A percentile compares a stretch with the other conserved stretches of the same genome.
These are phyloP conservation scores for Castanospermum australe DNA, from an alignment of 306 rosid genomes.

Conservation along the genomic window DNA sequence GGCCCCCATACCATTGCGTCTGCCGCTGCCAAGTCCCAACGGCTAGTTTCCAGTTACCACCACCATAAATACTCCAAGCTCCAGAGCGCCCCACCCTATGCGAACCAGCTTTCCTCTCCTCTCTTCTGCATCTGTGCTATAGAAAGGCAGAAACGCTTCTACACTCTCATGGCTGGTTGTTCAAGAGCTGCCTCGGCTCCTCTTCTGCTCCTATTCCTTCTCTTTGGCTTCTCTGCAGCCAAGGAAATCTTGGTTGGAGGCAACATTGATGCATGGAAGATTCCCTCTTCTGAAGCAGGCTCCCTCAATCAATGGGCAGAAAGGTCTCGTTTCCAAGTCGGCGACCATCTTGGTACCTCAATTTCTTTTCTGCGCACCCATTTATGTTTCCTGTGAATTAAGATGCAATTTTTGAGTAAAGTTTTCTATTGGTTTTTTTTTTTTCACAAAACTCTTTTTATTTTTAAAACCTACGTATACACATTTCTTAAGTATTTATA, in stretches of 20 bases:
- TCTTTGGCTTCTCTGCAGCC: constrained; percentile 48
- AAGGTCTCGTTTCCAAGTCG: constrained; percentile 54
- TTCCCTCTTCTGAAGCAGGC: constrained; percentile 63
- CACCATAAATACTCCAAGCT: constrained; percentile 35
- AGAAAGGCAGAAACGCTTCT: not conserved
- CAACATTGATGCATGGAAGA: constrained; percentile 57
- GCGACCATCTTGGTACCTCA: constrained; percentile 61
- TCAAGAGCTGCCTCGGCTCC: constrained; percentile 19
- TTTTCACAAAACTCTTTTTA: too few species aligned
- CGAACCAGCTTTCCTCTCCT: not conserved
- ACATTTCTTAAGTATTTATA: too few species aligned
- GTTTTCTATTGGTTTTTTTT: too few species aligned
- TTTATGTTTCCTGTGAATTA: not conserved
- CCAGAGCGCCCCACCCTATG: not conserved
- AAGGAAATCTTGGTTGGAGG: constrained; percentile 69
- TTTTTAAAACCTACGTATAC: too few species aligned
- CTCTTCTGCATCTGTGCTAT: not conserved
- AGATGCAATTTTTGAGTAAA: not conserved
- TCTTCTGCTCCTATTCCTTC: constrained; percentile 24
- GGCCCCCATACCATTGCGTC: constrained; percentile 26
- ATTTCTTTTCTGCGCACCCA: not conserved
- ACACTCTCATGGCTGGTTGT: constrained; percentile 57
- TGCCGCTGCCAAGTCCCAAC: constrained; percentile 39
- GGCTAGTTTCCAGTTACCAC: constrained; percentile 53
- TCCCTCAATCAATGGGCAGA: constrained; percentile 79